Evolutionary conservation across 371 early-diverging fungal species (phyloP), one percentile per base, ranked within the genome.

Genomic region (Rhizopus sp.): DNA sequence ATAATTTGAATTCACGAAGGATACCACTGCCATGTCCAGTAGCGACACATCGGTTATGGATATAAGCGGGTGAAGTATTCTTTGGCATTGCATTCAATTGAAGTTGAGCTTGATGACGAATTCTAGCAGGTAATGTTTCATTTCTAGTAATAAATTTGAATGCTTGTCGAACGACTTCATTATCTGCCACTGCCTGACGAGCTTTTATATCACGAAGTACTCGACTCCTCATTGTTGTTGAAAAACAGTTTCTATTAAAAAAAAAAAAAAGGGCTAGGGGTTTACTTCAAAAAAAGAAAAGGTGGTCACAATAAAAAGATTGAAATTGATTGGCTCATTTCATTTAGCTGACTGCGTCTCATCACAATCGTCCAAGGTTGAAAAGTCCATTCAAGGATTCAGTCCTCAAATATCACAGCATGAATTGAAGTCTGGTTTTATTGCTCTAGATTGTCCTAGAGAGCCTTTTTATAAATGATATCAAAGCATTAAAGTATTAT

Each of bases 1-100:
- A 91, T 51, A 93, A 63, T 56, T 82, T 85, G 80, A 89, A 92
- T 60, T 88, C 89, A 68, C 88, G 83, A 48, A 93, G 74, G 37
- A 93, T 71, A 81, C 93, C 92, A 66, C 88, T 88, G 29, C 88
- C 93, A 53, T 93, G 87, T 23, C 93, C 93, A 17, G 93, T 90
- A 45, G 86, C 86, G 16, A 90, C 70, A 63, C 93, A 93, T 12
- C 93, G 82, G 73, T 90, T 91, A 52, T 83, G 85, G 61, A 92
- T 84, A 51, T 73, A 81, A 17, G 87, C 62, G 35, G 87, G 85
- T 34, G 87, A 78, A 38, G 93, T 81, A 60, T 87, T 79, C 31
- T 84, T 81, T n/a, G 92, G 89, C 69, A 87, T 83, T 52, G 81
- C 75, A 54, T 88, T 87, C 40, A 93, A 80, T 32, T 88, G 86